Base-by-base conservation (phyloP, 1,284 basidiomycete species). In the Coniophora puteana region DNA sequence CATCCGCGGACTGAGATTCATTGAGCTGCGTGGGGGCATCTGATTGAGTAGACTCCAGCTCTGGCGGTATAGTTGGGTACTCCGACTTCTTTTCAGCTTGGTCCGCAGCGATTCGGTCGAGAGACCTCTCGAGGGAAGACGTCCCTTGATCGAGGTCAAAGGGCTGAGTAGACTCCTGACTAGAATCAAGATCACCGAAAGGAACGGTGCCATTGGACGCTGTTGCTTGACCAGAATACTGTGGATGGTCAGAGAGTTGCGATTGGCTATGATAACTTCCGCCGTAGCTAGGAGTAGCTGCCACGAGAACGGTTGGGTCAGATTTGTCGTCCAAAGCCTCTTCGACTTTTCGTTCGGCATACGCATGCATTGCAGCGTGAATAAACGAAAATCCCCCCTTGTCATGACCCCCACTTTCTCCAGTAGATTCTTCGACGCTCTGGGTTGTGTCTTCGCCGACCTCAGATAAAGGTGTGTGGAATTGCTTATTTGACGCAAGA, bases 381-480 rank as follows among this genome's bases (percentile, higher is more conserved):
- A 63, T 31, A n/a, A n/a, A n/a, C n/a, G n/a, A n/a, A n/a, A n/a
- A n/a, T n/a, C n/a, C n/a, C n/a, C n/a, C n/a, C n/a, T n/a, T n/a
- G n/a, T n/a, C n/a, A n/a, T n/a, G n/a, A n/a, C n/a, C n/a, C n/a
- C n/a, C n/a, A n/a, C n/a, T n/a, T n/a, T n/a, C n/a, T n/a, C n/a
- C n/a, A n/a, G n/a, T n/a, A n/a, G n/a, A n/a, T n/a, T n/a, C n/a
- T 18, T 24, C 27, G 40, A 47, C 45, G 38, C 50, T 46, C 36
- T 57, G 61, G 7, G 60, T 54, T 23, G 61, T 48, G 12, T 59
- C 53, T 40, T 59, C 65, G 36, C 66, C 71, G 5, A 83, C 62
- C 44, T 80, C 69, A n/a, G 74, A 74, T 36, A 83, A 57, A 40
- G 81, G 80, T 18, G 76, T 58, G 27, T 72, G 56, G 42, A 85